These are phyloP conservation scores for Talaromyces funiculosus DNA, from an alignment of 2,329 filamentous ascomycete species.

Conservation along the genomic window DNA sequence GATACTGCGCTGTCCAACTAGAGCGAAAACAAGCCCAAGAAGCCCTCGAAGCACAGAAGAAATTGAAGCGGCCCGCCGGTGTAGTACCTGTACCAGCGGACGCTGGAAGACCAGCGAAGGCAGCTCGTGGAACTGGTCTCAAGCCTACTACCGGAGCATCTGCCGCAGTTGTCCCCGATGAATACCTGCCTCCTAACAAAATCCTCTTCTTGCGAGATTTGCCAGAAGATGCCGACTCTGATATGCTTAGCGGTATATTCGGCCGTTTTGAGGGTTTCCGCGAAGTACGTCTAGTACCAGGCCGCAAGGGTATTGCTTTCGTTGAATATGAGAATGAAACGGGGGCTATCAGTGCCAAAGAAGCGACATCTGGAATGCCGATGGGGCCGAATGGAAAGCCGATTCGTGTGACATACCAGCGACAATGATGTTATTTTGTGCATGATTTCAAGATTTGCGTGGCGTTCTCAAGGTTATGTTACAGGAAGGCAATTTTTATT, in stretches of 20 bases:
- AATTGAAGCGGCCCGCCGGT: slow-evolving; percentile 60
- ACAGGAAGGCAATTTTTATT: slow-evolving; percentile 15
- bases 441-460: slow-evolving; percentile 14
- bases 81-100: slow-evolving; percentile 36
- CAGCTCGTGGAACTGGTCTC: slow-evolving; percentile 65
- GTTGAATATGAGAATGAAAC: slow-evolving; percentile 91
- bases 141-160: slow-evolving; percentile 67
- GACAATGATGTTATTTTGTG: slow-evolving; percentile 54
- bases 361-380: slow-evolving; percentile 80
- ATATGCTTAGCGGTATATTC: slow-evolving; percentile 74
- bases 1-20: slow-evolving; percentile 24
- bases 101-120: slow-evolving; percentile 59
- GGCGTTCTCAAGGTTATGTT: slow-evolving; percentile 7
- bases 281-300: slow-evolving; percentile 84
- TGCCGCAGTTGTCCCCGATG: slow-evolving; percentile 80
- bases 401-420: slow-evolving; percentile 95
- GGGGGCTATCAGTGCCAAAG: slow-evolving; percentile 87
- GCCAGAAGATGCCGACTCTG: slow-evolving; percentile 78
- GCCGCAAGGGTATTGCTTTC: slow-evolving; percentile 83
- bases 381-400: slow-evolving; percentile 68
- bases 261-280: slow-evolving; percentile 87
- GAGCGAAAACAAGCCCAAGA: slow-evolving; percentile 77
- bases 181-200: slow-evolving; percentile 96
- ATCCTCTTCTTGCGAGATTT: slow-evolving; percentile 91
- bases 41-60: slow-evolving; percentile 70